Conservation (phyloP, 495 filamentous ascomycete species). For the Annulohypoxylon bovei region DNA sequence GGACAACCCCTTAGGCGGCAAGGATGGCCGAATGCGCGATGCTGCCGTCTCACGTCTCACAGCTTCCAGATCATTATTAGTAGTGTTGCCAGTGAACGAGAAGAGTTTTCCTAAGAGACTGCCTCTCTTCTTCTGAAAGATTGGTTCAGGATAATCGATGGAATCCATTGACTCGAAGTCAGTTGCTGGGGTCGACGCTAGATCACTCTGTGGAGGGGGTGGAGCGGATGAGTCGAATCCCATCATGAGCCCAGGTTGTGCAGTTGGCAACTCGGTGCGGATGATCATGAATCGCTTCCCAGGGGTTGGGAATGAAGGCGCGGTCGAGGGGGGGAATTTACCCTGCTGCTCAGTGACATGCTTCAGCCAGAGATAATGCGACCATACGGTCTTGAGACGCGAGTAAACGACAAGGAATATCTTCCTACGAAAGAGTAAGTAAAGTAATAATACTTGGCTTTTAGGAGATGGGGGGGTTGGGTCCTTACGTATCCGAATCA, state of each 20-base stretch:
- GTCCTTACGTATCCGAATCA: constrained; percentile 73
- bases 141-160: constrained; percentile 30
- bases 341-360: constrained; percentile 67
- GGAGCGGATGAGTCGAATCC: constrained; percentile 53
- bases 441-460: not conserved
- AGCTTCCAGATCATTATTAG: constrained; percentile 55
- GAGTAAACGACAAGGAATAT: constrained; percentile 77
- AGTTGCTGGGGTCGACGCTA: constrained; percentile 30
- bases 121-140: constrained; percentile 71
- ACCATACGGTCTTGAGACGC: constrained; percentile 78
- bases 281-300: constrained; percentile 91
- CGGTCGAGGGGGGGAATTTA: constrained; percentile 73
- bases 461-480: not conserved
- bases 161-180: constrained; percentile 46
- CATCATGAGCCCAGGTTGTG: constrained; percentile 57
- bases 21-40: constrained; percentile 43
- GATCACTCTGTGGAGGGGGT: constrained; percentile 22
- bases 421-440: constrained; percentile 52
- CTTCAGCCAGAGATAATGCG: constrained; percentile 79
- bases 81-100: constrained; percentile 55
- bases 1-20: constrained; percentile 25
- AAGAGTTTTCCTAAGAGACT: constrained; percentile 74
- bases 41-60: constrained; percentile 57
- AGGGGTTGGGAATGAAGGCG: constrained; percentile 88
- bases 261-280: constrained; percentile 76